Conservation (phyloP, 768 basidiomycete genomes). For the Lactarius deliciosus region DNA sequence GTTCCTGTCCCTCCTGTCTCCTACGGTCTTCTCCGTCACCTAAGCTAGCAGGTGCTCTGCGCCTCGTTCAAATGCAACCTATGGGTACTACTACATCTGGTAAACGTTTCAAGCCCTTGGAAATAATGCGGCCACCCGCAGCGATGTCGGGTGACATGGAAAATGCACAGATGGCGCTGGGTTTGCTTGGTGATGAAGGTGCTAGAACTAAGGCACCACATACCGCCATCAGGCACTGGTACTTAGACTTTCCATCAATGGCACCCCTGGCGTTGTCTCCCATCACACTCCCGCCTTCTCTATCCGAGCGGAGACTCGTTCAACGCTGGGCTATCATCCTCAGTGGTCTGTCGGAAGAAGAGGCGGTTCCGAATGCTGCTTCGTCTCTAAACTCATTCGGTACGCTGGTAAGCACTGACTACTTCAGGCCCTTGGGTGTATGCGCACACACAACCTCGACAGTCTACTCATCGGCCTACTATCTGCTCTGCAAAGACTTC, state of each 20-base stretch:
- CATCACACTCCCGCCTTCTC: slow-evolving; percentile 57
- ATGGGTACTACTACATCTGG: neutral
- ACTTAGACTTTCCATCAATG: slow-evolving; percentile 41
- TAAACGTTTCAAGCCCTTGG: slow-evolving; percentile 21
- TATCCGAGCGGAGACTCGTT: slow-evolving; percentile 58
- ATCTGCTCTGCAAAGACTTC: slow-evolving; percentile 48
- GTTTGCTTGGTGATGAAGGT: neutral
- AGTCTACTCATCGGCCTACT: slow-evolving; percentile 65
- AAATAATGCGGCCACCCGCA: neutral
- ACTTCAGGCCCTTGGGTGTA: neutral
- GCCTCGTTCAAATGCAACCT: neutral
- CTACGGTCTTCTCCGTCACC: neutral
- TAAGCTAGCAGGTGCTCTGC: neutral
- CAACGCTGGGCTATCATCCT: slow-evolving; percentile 53
- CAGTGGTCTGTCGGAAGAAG: slow-evolving; percentile 45
- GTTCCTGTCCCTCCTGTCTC: neutral
- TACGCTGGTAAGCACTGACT: slow-evolving; percentile 52
- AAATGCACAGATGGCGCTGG: neutral
- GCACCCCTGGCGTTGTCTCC: slow-evolving; percentile 35
- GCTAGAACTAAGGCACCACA: neutral
- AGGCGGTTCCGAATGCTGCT: slow-evolving; percentile 45
- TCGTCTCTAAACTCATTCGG: slow-evolving; percentile 60
- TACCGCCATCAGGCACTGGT: slow-evolving; percentile 28
- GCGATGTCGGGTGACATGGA: neutral
- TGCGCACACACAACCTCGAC: slow-evolving; percentile 13